These are phyloP conservation scores for Malus hybrid DNA, from an alignment of 331 rosid species.

Conservation along the genomic window DNA sequence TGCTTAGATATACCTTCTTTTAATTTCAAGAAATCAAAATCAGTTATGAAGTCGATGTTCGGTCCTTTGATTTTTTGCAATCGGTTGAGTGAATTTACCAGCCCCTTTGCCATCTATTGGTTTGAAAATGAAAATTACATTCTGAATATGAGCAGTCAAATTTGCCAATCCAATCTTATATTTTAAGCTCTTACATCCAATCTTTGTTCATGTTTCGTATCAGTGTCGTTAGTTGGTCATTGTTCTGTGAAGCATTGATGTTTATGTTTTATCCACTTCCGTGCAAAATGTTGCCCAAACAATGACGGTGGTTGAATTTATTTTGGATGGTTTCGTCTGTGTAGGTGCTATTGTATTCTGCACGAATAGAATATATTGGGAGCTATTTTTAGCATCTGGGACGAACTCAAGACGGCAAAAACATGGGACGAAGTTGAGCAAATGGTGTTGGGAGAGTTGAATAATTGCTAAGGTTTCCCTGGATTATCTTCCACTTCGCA, in stretches of 20 bases:
- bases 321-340: not conserved
- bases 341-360: slow-evolving; percentile 89
- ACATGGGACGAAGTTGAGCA: slow-evolving; percentile 94
- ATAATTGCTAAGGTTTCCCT: slow-evolving; percentile 59
- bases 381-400: slow-evolving; percentile 74
- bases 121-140: not conserved
- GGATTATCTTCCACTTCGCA: slow-evolving; percentile 8
- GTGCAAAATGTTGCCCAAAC: not conserved
- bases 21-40: too few species aligned
- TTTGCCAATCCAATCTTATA: too few species aligned
- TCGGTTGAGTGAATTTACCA: too few species aligned
- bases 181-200: not conserved
- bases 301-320: not conserved
- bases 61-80: too few species aligned
- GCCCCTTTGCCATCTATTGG: not conserved
- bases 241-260: not conserved
- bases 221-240: not conserved
- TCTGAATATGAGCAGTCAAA: too few species aligned
- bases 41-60: too few species aligned
- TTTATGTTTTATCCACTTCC: not conserved
- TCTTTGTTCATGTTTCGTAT: not conserved
- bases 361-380: slow-evolving; percentile 80
- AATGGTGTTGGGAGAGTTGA: slow-evolving; percentile 70
- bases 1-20: too few species aligned
- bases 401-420: slow-evolving; percentile 53